Conservation (phyloP, 1,284 basidiomycete genomes). For the Cutaneotrichosporon sp. region DNA sequence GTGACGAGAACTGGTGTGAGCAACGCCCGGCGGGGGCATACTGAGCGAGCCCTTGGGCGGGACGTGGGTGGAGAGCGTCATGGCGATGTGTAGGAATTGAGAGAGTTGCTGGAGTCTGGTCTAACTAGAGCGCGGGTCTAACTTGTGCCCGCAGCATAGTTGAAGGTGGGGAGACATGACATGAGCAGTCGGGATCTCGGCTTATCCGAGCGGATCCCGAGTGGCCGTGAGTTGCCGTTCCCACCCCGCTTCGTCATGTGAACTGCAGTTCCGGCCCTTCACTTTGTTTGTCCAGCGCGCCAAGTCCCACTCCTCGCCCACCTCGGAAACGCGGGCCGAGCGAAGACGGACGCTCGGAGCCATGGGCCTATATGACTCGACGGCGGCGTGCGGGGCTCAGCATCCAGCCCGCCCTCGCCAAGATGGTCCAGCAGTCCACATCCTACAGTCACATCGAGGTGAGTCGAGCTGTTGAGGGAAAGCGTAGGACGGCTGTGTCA, state of each 20-base stretch:
- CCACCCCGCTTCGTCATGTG: not conserved
- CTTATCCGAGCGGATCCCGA: constrained; percentile 9
- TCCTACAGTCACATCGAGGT: constrained; percentile 13
- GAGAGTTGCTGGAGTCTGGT: too few species aligned
- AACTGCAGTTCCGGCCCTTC: too few species aligned
- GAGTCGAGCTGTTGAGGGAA: not conserved
- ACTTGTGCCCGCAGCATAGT: too few species aligned
- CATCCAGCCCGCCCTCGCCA: not conserved
- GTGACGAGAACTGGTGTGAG: constrained; percentile 39
- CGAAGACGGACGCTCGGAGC: not conserved
- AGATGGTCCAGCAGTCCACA: constrained; percentile 13
- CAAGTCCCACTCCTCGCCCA: too few species aligned
- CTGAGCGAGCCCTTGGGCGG: constrained; percentile 21
- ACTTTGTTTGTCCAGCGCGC: not conserved
- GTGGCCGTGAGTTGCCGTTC: not conserved
- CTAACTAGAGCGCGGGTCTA: too few species aligned
- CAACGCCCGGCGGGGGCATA: not conserved
- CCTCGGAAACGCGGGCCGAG: too few species aligned
- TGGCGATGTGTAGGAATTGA: not conserved
- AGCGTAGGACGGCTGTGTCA: too few species aligned
- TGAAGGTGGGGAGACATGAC: too few species aligned
- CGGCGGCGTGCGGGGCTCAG: not conserved
- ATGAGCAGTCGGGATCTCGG: constrained; percentile 1
- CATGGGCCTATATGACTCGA: not conserved
- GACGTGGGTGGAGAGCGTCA: not conserved